Percentiles rank a stretch among this genome's conserved stretches.
Evolutionary conservation across 345 rosid genomes (phyloP).

Genomic region (Kernera saxatilis): DNA sequence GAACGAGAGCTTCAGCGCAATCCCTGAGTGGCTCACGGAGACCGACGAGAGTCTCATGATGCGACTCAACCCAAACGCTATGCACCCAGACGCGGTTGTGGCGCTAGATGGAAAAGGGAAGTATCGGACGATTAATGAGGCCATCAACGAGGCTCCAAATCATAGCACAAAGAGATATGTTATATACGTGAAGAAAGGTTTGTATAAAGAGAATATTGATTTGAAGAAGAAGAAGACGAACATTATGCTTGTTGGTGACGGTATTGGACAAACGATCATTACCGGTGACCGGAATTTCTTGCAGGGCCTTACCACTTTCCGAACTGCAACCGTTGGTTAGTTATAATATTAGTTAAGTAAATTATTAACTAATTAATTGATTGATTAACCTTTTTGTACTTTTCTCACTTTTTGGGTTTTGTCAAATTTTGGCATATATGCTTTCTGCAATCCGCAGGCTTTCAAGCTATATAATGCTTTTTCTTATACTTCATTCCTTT

Average conservation of each 20-base stretch:
- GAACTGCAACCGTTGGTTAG: slow-evolving; percentile 92
- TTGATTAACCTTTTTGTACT: slow-evolving; percentile 6
- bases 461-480: neutral
- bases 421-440: slow-evolving; percentile 22
- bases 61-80: slow-evolving; percentile 20
- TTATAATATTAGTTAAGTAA: neutral
- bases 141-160: slow-evolving; percentile 62
- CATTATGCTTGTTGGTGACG: slow-evolving; percentile 76
- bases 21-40: slow-evolving; percentile 65
- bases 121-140: slow-evolving; percentile 59
- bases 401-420: slow-evolving; percentile 10
- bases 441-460: slow-evolving; percentile 27
- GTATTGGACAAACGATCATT: slow-evolving; percentile 58
- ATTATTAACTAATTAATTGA: neutral
- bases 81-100: slow-evolving; percentile 48
- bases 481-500: neutral
- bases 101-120: slow-evolving; percentile 71
- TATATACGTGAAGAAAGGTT: slow-evolving; percentile 65
- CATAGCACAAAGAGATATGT: slow-evolving; percentile 60
- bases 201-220: slow-evolving; percentile 72
- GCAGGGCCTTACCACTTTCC: slow-evolving; percentile 94
- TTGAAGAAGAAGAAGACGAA: slow-evolving; percentile 68
- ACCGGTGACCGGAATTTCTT: slow-evolving; percentile 65
- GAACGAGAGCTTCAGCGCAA: slow-evolving; percentile 8
- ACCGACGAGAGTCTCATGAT: slow-evolving; percentile 48